Conservation (phyloP, 176 grass and related monocot species). For the Musa itinerans region DNA sequence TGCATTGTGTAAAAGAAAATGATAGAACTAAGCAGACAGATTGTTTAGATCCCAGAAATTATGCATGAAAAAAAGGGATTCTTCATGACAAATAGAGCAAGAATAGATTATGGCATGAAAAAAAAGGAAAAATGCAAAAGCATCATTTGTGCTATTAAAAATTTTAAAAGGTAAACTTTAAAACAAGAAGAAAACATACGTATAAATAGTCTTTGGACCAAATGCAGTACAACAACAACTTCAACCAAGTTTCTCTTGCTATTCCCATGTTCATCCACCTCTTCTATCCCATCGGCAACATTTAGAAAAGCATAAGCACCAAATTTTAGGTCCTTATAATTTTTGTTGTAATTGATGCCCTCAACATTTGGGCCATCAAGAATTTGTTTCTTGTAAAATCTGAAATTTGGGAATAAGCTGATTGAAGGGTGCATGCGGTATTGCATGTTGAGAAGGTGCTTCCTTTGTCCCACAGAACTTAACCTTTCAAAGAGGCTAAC, state of each 20-base stretch:
- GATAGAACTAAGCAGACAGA: no score
- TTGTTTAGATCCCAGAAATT: not conserved
- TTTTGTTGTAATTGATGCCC: conserved; percentile 38
- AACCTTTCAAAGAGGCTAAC: conserved; percentile 74
- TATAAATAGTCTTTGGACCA: conserved; percentile 53
- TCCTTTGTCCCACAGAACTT: conserved; percentile 32
- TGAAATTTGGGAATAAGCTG: conserved; percentile 59
- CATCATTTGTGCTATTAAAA: not conserved
- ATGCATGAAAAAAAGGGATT: not conserved
- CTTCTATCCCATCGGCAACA: conserved; percentile 57
- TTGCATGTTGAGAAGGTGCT: conserved; percentile 69
- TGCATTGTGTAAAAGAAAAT: no score
- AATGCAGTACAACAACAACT: conserved; percentile 51
- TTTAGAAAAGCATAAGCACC: conserved; percentile 55
- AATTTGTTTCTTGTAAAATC: conserved; percentile 57
- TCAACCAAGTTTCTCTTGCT: conserved; percentile 57
- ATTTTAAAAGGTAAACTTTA: not conserved
- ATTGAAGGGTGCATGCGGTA: conserved; percentile 78
- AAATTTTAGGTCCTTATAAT: conserved; percentile 33
- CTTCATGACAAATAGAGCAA: not conserved
- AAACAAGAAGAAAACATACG: conserved; percentile 20
- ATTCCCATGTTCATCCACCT: conserved; percentile 40
- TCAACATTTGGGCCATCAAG: conserved; percentile 62
- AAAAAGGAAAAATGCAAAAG: not conserved
- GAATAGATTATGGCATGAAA: not conserved